phyloP scores from a whole-genome alignment of 2,329 filamentous ascomycete species.

The Fusarium ambrosium region DNA sequence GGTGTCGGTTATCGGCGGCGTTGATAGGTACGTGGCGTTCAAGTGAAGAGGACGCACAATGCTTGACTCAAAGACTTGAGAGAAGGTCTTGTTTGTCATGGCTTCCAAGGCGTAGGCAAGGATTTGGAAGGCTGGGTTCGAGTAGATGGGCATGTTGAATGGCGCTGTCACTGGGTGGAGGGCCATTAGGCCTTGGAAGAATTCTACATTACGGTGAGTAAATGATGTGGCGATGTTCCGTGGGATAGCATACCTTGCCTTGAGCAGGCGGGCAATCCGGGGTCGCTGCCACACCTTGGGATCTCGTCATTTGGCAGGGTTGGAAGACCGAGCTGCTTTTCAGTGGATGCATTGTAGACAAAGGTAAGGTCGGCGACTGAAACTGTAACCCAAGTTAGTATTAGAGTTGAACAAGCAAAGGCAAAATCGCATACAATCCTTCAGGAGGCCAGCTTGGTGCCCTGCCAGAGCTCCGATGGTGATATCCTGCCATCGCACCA shows the following conservation, averaged over 20 bases:
- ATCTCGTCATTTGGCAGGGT: background rate
- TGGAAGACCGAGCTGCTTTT: background rate
- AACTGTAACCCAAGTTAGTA: background rate
- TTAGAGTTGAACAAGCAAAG: background rate
- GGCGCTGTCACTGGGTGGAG: constrained; percentile 2
- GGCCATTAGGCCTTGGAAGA: background rate
- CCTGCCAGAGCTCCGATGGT: constrained; percentile 11
- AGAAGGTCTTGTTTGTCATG: constrained; percentile 10
- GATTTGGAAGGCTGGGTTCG: constrained; percentile 15
- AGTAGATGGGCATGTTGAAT: constrained; percentile 18
- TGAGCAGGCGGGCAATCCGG: background rate
- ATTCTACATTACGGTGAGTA: background rate
- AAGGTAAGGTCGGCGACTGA: background rate
- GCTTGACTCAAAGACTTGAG: background rate
- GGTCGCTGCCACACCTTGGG: background rate
- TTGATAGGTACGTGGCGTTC: background rate
- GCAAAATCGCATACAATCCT: background rate
- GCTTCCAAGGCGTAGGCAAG: constrained; percentile 16
- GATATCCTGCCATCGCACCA: constrained; percentile 7
- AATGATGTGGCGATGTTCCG: background rate
- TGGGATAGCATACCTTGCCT: background rate
- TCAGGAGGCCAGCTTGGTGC: background rate
- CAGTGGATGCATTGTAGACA: background rate
- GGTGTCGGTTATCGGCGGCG: background rate
- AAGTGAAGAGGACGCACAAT: background rate